Evolutionary conservation across 2,329 filamentous ascomycete species (phyloP), one percentile per base, ranked within the genome.

Genomic region (Cladobotryum protrusum): DNA sequence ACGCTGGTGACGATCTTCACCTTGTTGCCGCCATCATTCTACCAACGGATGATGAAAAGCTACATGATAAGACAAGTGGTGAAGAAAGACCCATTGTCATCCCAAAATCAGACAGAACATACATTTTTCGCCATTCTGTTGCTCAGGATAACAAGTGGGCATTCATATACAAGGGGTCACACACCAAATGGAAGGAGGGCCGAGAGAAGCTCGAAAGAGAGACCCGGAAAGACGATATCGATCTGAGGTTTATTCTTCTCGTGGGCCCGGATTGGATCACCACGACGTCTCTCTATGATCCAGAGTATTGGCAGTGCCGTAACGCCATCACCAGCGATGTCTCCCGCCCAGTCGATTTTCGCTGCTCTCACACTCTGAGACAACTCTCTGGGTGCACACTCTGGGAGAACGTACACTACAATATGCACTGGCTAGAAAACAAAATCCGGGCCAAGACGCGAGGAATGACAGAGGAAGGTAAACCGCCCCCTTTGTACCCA

Each of bases 21-120:
- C 51, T 68, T 13, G 48, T 62, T 5, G 67, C 56, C 4, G 65
- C 66, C 2, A 57, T 70, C n/a, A 49, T 69, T 14, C 29, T 67
- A 13, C 48, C 56, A 4, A 60, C 58, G 0, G 55, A 56, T 15
- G 66, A 68, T 32, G 39, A 52, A 0, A 50, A 56, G 14, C 52
- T 69, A 0, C 6, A 12, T 1, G 46, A 43, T 17, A 67, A 68
- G 48, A 50, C 57, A 18, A 45, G 37, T 9, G 20, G 32, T 1
- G 54, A 55, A 4, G 20, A 51, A 7, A 39, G 45, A 4, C 20
- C 51, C 4, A 29, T 29, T 0, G 17, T 63, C 6, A 43, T 50
- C 1, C 54, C 67, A 0, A n/a, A 51, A 1, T 52, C 55, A 17
- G 34, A 50, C 11, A 53, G 64, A 35, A 56, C 66, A 18, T 49